Conservation (phyloP, 306 rosid genomes). For the Trichosanthes cucumerina region DNA sequence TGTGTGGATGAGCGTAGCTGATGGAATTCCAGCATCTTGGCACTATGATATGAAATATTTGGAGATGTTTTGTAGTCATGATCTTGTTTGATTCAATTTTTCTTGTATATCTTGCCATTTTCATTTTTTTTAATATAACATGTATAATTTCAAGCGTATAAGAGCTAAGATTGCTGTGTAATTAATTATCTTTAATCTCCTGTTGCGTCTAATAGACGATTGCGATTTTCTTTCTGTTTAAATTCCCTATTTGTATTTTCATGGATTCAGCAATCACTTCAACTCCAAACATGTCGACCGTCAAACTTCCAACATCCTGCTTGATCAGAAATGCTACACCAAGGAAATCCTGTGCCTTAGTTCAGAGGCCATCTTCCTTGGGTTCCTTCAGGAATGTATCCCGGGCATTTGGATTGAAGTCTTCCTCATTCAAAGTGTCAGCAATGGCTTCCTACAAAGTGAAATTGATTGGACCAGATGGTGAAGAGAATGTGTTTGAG, state of each 20-base stretch:
- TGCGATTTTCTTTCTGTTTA: neutral
- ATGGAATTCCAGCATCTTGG: neutral
- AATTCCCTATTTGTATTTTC: neutral
- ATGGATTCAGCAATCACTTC: constrained; percentile 22
- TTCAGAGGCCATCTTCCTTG: constrained; percentile 24
- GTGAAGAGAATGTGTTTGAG: constrained; percentile 43
- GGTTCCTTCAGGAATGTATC: constrained; percentile 30
- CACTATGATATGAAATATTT: neutral
- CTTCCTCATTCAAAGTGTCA: constrained; percentile 34
- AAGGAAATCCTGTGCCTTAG: constrained; percentile 20
- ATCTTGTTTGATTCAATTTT: neutral
- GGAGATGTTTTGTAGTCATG: neutral
- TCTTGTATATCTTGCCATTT: neutral
- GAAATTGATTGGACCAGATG: constrained; percentile 55
- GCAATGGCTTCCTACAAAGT: constrained; percentile 51
- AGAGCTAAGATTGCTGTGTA: neutral
- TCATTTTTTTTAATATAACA: neutral
- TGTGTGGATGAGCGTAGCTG: neutral
- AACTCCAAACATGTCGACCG: constrained; percentile 21
- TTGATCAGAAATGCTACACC: constrained; percentile 13
- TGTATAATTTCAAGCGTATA: neutral
- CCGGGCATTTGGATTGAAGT: constrained; percentile 39
- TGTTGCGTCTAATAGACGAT: neutral
- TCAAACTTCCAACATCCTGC: constrained; percentile 26
- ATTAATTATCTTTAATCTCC: neutral